phyloP scores from a whole-genome alignment of 148 eudicot species.

The Amaranthus hypochondriacus region DNA sequence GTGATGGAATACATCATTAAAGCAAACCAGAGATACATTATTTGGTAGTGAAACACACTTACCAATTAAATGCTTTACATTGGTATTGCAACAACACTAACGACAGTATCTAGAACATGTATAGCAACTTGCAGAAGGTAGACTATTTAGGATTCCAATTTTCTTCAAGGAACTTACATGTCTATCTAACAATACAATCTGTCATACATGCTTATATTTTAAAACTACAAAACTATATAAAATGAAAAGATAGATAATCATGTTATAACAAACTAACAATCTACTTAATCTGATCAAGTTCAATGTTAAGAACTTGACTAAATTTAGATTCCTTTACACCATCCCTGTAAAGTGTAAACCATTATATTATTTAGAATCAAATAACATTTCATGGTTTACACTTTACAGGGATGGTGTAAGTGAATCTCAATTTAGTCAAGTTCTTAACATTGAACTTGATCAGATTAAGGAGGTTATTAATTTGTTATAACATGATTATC shows the following conservation, averaged over 20 bases:
- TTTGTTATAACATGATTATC: neutral
- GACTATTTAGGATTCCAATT: slow-evolving; percentile 28
- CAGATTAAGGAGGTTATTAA: slow-evolving; percentile 33
- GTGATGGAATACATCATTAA: too few relatives aligned
- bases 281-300: slow-evolving; percentile 37
- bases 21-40: too few relatives aligned
- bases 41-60: too few relatives aligned
- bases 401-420: slow-evolving; percentile 42
- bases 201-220: neutral
- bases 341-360: slow-evolving; percentile 24
- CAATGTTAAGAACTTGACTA: slow-evolving; percentile 40
- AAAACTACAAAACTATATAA: neutral
- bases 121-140: too few relatives aligned
- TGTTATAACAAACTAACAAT: neutral
- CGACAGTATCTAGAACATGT: too few relatives aligned
- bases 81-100: too few relatives aligned
- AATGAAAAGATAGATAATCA: neutral
- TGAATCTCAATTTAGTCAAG: slow-evolving; percentile 43
- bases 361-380: too few relatives aligned
- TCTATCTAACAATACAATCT: slow-evolving; percentile 13
- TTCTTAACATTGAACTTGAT: slow-evolving; percentile 40
- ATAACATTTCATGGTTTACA: neutral
- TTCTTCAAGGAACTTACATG: slow-evolving; percentile 34
- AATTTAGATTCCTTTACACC: slow-evolving; percentile 49
- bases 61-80: too few relatives aligned